These are phyloP conservation scores for Zostera marina DNA, from an alignment of 116 monocot genomes.

Conservation along the genomic window DNA sequence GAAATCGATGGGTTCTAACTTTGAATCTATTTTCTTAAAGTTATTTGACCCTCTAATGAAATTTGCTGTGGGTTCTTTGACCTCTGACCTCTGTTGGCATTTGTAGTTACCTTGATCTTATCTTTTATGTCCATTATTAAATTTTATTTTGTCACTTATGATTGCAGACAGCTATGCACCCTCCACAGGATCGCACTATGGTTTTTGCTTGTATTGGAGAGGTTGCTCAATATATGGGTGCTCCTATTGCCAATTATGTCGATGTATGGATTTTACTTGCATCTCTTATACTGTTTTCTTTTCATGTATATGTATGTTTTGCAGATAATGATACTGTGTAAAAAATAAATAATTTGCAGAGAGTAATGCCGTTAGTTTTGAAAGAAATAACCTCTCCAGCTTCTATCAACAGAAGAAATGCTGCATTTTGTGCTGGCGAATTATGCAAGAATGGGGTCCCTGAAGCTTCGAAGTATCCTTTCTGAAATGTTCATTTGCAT, in stretches of 20 bases:
- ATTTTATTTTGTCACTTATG: not conserved
- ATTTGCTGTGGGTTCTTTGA: slow-evolving; percentile 44
- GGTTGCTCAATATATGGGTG: slow-evolving; percentile 72
- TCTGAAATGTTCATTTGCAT: too few relatives aligned
- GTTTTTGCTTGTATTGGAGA: slow-evolving; percentile 77
- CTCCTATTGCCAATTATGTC: slow-evolving; percentile 49
- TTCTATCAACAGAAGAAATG: slow-evolving; percentile 85
- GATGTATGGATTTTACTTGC: slow-evolving; percentile 24
- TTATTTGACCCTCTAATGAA: slow-evolving; percentile 93
- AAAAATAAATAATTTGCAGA: slow-evolving; percentile 29
- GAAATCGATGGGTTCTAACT: slow-evolving; percentile 70
- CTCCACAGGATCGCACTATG: slow-evolving; percentile 84
- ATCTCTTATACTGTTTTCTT: not conserved
- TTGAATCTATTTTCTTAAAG: slow-evolving; percentile 60
- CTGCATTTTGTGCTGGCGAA: slow-evolving; percentile 93
- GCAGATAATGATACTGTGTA: too few relatives aligned
- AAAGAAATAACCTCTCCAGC: slow-evolving; percentile 84
- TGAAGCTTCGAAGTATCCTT: slow-evolving; percentile 67
- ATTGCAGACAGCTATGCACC: slow-evolving; percentile 68
- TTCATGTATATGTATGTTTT: not conserved
- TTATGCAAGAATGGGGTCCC: slow-evolving; percentile 80
- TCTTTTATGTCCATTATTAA: not conserved
- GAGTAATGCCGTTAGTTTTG: slow-evolving; percentile 78
- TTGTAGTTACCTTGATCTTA: not conserved
- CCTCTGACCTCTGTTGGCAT: not conserved